These are phyloP conservation scores for Hanseniaspora clermontiae DNA, from an alignment of 805 yeast species.

Conservation along the genomic window DNA sequence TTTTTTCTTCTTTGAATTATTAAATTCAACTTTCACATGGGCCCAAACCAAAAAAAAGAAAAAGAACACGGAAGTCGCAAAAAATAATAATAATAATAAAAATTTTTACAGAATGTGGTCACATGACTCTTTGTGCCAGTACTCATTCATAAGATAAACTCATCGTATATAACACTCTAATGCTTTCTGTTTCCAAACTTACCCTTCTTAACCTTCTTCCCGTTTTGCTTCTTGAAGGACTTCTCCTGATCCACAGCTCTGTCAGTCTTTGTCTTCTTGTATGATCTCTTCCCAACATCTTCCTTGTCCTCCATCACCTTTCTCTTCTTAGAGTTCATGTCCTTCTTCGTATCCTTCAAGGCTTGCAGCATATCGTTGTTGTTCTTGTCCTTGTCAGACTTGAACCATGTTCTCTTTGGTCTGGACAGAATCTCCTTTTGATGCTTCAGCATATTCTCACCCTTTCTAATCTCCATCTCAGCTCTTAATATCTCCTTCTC, in stretches of 20 bases:
- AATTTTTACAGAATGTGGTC: too few species aligned
- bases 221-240: constrained; percentile 26
- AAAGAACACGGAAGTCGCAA: too few species aligned
- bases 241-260: constrained; percentile 42
- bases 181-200: constrained; percentile 15
- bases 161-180: too few species aligned
- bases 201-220: constrained; percentile 21
- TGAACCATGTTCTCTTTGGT: constrained; percentile 97
- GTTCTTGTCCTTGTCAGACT: constrained; percentile 37
- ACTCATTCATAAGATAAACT: background rate
- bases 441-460: constrained; percentile 70
- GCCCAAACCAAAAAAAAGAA: too few species aligned
- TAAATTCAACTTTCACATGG: too few species aligned
- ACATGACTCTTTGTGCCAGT: background rate
- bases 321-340: constrained; percentile 53
- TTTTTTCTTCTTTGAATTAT: too few species aligned
- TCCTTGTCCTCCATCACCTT: constrained; percentile 50
- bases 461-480: constrained; percentile 79
- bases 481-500: constrained; percentile 80
- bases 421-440: constrained; percentile 73
- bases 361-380: constrained; percentile 28
- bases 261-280: constrained; percentile 70
- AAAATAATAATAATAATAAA: too few species aligned
- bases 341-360: constrained; percentile 39
- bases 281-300: constrained; percentile 42